phyloP scores from a whole-genome alignment of 1,284 basidiomycete genomes.

The Trametes hirsuta region DNA sequence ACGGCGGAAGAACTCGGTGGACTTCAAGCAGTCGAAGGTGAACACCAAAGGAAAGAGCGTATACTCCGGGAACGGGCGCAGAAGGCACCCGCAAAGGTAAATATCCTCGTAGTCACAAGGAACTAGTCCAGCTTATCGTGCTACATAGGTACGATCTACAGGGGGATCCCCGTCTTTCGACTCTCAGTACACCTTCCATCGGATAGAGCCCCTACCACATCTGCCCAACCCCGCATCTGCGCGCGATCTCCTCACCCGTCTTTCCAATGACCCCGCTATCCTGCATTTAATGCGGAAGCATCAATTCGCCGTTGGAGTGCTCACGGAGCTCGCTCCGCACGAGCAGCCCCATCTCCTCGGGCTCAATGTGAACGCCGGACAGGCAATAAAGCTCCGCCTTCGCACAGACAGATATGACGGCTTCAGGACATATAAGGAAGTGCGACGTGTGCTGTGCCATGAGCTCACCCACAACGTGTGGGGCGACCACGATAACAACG shows the following conservation, averaged over 20 bases:
- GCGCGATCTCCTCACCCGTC: constrained; percentile 50
- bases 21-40: constrained; percentile 57
- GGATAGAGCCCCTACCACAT: constrained; percentile 60
- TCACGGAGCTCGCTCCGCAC: constrained; percentile 77
- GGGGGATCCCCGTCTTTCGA: constrained; percentile 41
- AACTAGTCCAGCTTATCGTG: not conserved
- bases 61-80: constrained; percentile 62
- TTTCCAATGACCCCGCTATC: constrained; percentile 73
- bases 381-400: constrained; percentile 66
- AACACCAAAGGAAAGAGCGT: constrained; percentile 55
- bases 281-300: constrained; percentile 70
- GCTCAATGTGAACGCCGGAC: constrained; percentile 66
- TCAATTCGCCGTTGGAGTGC: constrained; percentile 61
- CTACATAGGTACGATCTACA: constrained; percentile 57
- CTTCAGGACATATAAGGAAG: constrained; percentile 65
- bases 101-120: not conserved
- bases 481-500: constrained; percentile 73
- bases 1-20: constrained; percentile 58
- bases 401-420: constrained; percentile 75
- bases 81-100: constrained; percentile 62
- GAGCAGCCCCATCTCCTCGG: constrained; percentile 74
- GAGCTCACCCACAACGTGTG: constrained; percentile 78
- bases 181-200: constrained; percentile 63
- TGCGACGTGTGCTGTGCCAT: constrained; percentile 73
- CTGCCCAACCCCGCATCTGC: constrained; percentile 66